Percentiles rank a stretch among this genome's conserved stretches.
Conservation (phyloP, 2,329 filamentous ascomycete species). For the Aspergillus ochraceoroseus region DNA sequence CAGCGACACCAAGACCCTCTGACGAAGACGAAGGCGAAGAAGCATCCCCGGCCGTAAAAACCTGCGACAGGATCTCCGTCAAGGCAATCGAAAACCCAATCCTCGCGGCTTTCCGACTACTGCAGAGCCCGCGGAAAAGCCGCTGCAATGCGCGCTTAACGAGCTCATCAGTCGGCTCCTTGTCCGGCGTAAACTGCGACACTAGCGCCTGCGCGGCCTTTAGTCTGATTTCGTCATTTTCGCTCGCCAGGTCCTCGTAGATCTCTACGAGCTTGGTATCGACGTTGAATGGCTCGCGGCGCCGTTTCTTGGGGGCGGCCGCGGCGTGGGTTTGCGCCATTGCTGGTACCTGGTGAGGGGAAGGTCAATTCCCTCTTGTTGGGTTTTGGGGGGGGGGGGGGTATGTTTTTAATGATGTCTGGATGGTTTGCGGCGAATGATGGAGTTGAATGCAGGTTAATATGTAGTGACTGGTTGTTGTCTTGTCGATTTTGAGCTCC, state of each 20-base stretch:
- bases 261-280: constrained; percentile 47
- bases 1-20: constrained; percentile 35
- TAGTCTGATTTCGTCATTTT: constrained; percentile 45
- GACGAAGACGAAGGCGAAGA: no score
- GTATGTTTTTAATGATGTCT: no score
- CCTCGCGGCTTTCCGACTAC: constrained; percentile 80
- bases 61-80: constrained; percentile 69
- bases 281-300: constrained; percentile 40
- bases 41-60: constrained; percentile 52
- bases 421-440: no score
- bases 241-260: constrained; percentile 47
- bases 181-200: constrained; percentile 42
- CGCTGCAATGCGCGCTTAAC: constrained; percentile 49
- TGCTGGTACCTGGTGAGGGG: not conserved
- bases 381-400: no score
- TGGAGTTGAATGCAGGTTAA: no score
- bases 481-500: not conserved
- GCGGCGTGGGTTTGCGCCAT: constrained; percentile 29
- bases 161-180: constrained; percentile 39
- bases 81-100: constrained; percentile 86
- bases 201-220: constrained; percentile 45
- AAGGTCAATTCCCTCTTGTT: not conserved
- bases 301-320: constrained; percentile 35
- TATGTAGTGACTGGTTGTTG: no score
- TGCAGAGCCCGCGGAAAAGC: constrained; percentile 82